These are phyloP conservation scores for Caryopteris hybrid DNA, from an alignment of 305 asterid genomes.

Conservation along the genomic window DNA sequence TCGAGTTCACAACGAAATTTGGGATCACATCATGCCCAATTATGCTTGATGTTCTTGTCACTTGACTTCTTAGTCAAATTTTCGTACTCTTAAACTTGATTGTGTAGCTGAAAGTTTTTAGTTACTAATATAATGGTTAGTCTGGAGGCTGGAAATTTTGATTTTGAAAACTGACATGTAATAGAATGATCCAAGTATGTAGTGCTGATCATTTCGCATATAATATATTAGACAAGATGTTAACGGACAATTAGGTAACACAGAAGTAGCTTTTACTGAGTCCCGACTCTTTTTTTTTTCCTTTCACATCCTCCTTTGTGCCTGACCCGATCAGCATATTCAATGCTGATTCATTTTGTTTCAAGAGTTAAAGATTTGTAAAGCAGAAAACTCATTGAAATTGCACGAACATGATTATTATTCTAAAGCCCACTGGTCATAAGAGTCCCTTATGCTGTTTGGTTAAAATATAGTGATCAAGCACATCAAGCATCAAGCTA, in stretches of 20 bases:
- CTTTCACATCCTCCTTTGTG: not conserved
- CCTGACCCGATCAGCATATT: not conserved
- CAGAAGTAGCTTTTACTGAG: not conserved
- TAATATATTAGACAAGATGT: not conserved
- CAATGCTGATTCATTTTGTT: not conserved
- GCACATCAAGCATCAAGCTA: not conserved
- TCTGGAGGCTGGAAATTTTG: constrained; percentile 7
- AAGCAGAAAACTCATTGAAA: not conserved
- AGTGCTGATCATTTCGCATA: not conserved
- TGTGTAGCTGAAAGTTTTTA: not conserved
- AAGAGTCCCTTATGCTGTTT: not conserved
- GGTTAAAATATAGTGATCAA: not conserved
- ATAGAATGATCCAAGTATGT: not conserved
- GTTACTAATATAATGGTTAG: not conserved
- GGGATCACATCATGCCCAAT: not conserved
- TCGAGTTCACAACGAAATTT: not conserved
- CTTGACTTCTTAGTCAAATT: not conserved
- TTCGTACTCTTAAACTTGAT: too few species aligned
- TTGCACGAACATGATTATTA: not conserved
- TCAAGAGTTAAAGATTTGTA: not conserved
- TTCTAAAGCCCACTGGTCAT: not conserved
- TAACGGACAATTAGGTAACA: not conserved
- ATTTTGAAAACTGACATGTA: not conserved
- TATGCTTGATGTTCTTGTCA: not conserved
- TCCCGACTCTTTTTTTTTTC: too few species aligned